Evolutionary conservation across 176 grass and related monocot genomes (phyloP), one percentile per base, ranked within the genome.

Genomic region (Alloteropsis semialata): DNA sequence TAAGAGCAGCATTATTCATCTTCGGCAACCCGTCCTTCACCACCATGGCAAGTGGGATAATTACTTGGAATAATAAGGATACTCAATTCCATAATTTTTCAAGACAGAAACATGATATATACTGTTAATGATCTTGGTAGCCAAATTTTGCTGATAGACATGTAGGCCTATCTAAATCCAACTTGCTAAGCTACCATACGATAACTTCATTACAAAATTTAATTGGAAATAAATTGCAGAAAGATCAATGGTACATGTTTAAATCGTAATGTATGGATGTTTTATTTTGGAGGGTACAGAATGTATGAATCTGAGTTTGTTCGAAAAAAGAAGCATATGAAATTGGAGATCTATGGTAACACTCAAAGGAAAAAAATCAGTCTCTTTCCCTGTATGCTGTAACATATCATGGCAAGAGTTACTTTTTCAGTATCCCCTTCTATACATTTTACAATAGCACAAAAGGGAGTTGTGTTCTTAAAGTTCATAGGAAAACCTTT

Each of bases 401-500:
- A 59, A 53, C 36, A 55, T 10, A 56, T 44, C 29, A 34, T 37
- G 10, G 39, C 18, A 59, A 16, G 21, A 69, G 10, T 37, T 46
- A 34, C 24, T 76, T 60, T 48, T 27, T 18, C 80, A 73, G 5
- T 60, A 10, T 32, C 39, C 13, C 27, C 25, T 55, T 51, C 58
- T 59, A 48, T 15, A 38, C n/a, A 84, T 84, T 72, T 53, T 79
- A 32, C 1, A 72, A 19, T 62, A 64, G 36, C 6, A 22, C 39
- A 85, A 60, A 69, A 65, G 3, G 7, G 18, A 72, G 17, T n/a
- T 57, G 8, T 80, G 43, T 77, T 81, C 27, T 50, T 82, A 36
- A 66, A 76, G 78, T 64, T 59, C 29, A 29, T 49, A 22, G 55
- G 76, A 82, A 24, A 90, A 98, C 96, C 96, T 92, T 92, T 82